Conservation (phyloP, 768 basidiomycete genomes). For the Flagelloscypha sp. region DNA sequence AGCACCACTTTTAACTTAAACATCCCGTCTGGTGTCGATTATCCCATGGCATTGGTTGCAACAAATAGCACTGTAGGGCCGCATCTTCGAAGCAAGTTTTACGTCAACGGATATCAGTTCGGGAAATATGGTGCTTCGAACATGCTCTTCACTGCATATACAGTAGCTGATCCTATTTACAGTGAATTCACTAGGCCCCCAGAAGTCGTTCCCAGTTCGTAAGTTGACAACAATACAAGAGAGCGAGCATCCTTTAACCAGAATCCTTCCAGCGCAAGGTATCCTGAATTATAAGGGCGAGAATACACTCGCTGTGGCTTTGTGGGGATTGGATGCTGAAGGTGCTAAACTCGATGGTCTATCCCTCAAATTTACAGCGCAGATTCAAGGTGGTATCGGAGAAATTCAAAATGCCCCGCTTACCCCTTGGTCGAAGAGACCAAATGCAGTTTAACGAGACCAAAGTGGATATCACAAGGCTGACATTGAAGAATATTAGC, state of each 20-base stretch:
- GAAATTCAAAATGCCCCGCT: conserved; percentile 26
- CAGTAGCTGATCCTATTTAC: not conserved
- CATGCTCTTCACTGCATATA: not conserved
- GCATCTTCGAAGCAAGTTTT: conserved; percentile 32
- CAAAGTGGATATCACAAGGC: too few relatives aligned
- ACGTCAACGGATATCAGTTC: conserved; percentile 38
- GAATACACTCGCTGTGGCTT: conserved; percentile 40
- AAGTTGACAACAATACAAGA: conserved; percentile 14
- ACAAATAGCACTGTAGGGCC: conserved; percentile 38
- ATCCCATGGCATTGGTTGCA: conserved; percentile 36
- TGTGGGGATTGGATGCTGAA: conserved; percentile 32
- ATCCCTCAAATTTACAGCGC: conserved; percentile 27
- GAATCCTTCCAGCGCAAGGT: conserved; percentile 30
- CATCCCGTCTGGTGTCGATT: conserved; percentile 38
- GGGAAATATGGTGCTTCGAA: conserved; percentile 32
- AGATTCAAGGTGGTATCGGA: conserved; percentile 28
- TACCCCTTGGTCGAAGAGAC: conserved; percentile 24
- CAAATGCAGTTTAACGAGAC: conserved; percentile 25
- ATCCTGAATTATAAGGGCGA: conserved; percentile 39
- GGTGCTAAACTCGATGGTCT: conserved; percentile 36
- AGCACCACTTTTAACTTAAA: conserved; percentile 36
- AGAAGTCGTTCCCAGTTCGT: conserved; percentile 34
- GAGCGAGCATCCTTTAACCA: not conserved
- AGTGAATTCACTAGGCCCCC: conserved; percentile 38
- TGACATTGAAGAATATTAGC: too few relatives aligned